Percentiles rank a stretch among this genome's conserved stretches.
phyloP scores from a whole-genome alignment of 805 yeast genomes.

The Schizosaccharomyces osmophilus region DNA sequence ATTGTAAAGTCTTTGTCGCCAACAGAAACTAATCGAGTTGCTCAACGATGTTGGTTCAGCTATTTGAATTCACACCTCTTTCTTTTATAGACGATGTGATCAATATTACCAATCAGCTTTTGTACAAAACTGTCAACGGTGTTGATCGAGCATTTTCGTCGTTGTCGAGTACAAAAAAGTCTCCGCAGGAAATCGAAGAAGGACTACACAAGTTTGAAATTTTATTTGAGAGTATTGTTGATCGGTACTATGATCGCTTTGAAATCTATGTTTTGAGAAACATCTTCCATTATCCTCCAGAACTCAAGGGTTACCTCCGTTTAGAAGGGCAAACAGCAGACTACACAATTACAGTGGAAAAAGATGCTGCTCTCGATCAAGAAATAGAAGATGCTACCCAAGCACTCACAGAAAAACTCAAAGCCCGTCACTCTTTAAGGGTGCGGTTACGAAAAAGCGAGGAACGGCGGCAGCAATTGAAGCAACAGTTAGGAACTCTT shows the following conservation, averaged over 20 bases:
- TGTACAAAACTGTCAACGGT: slow-evolving; percentile 2
- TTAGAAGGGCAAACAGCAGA: background rate
- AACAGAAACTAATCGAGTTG: background rate
- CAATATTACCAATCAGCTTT: background rate
- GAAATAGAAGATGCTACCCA: background rate
- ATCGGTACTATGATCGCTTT: slow-evolving; percentile 1
- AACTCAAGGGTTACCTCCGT: background rate
- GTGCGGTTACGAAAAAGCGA: background rate
- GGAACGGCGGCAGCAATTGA: background rate
- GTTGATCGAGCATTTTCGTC: background rate
- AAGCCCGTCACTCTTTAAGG: background rate
- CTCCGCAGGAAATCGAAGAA: background rate
- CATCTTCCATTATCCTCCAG: background rate
- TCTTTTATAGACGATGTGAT: slow-evolving; percentile 3
- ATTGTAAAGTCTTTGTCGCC: too few species aligned
- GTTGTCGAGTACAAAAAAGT: background rate
- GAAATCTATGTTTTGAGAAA: background rate
- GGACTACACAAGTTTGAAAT: slow-evolving; percentile 2
- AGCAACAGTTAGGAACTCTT: background rate
- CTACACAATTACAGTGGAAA: background rate
- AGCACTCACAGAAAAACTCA: background rate
- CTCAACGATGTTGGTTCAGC: background rate
- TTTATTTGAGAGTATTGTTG: background rate
- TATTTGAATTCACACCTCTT: background rate
- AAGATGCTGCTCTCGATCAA: background rate